Evolutionary conservation across 495 filamentous ascomycete genomes (phyloP).

Genomic region (Aspergillus asperescens): DNA sequence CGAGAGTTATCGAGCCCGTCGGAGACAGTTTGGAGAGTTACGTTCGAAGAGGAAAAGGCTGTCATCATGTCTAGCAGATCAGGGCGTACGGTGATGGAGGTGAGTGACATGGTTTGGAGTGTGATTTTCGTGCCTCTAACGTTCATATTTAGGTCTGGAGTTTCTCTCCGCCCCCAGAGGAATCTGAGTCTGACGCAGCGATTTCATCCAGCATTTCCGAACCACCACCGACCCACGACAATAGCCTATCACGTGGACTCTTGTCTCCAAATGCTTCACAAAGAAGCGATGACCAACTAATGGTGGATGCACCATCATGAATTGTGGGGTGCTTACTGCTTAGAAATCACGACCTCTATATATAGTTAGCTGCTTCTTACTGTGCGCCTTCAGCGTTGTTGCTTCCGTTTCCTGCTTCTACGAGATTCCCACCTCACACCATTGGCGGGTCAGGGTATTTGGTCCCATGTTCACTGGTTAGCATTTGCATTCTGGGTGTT

Average conservation of each 20-base stretch:
- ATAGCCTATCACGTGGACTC: slow-evolving; percentile 21
- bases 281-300: slow-evolving; percentile 32
- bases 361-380: slow-evolving; percentile 17
- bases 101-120: slow-evolving; percentile 29
- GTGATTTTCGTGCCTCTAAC: not conserved
- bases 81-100: slow-evolving; percentile 93
- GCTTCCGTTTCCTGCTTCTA: slow-evolving; percentile 5
- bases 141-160: slow-evolving; percentile 66
- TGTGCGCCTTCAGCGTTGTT: slow-evolving; percentile 14
- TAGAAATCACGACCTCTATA: slow-evolving; percentile 23
- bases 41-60: slow-evolving; percentile 96
- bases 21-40: slow-evolving; percentile 94
- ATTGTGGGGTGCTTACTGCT: slow-evolving; percentile 2
- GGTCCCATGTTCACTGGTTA: slow-evolving; percentile 10
- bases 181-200: slow-evolving; percentile 31
- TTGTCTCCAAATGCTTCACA: slow-evolving; percentile 27
- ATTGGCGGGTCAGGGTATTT: slow-evolving; percentile 9
- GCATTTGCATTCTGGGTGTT: slow-evolving; percentile 25
- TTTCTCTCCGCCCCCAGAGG: slow-evolving; percentile 74
- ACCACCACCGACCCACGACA: slow-evolving; percentile 20
- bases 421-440: slow-evolving; percentile 6
- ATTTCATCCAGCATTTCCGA: slow-evolving; percentile 38
- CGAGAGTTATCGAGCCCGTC: slow-evolving; percentile 85
- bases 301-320: slow-evolving; percentile 39
- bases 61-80: slow-evolving; percentile 87